These are phyloP conservation scores for Sarocladium oryzae DNA, from an alignment of 2,329 filamentous ascomycete genomes.

Conservation along the genomic window DNA sequence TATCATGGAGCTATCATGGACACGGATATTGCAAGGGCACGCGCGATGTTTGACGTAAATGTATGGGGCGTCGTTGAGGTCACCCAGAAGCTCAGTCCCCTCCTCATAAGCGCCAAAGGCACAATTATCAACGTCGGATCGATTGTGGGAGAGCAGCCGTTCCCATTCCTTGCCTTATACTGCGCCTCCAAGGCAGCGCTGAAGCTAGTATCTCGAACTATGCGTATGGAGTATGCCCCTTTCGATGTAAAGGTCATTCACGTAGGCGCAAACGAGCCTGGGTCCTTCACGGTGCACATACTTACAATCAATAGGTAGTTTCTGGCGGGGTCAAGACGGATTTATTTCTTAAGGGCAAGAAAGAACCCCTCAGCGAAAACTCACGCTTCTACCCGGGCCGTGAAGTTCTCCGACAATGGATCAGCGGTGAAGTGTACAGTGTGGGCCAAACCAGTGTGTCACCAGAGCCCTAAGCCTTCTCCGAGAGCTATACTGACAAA, in stretches of 20 bases:
- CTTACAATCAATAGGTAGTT: slow-evolving; percentile 15
- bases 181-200: slow-evolving; percentile 38
- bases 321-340: slow-evolving; percentile 31
- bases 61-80: slow-evolving; percentile 27
- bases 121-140: slow-evolving; percentile 20
- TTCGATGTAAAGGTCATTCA: slow-evolving; percentile 28
- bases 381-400: slow-evolving; percentile 16
- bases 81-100: slow-evolving; percentile 15
- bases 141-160: slow-evolving; percentile 11
- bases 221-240: slow-evolving; percentile 32
- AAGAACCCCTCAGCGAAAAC: no score
- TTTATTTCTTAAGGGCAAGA: no score
- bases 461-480: not conserved
- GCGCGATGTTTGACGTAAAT: slow-evolving; percentile 35
- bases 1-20: slow-evolving; percentile 23
- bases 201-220: slow-evolving; percentile 28
- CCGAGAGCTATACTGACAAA: not conserved
- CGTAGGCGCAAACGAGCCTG: slow-evolving; percentile 11
- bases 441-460: not conserved
- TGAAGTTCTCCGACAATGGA: slow-evolving; percentile 13
- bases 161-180: slow-evolving; percentile 30
- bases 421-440: slow-evolving; percentile 12
- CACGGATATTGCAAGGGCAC: slow-evolving; percentile 23
- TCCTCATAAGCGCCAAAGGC: slow-evolving; percentile 17
- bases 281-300: not conserved